These are phyloP conservation scores for Blastocystis sp. DNA, from an alignment of 352 stramenopile species.

Conservation along the genomic window DNA sequence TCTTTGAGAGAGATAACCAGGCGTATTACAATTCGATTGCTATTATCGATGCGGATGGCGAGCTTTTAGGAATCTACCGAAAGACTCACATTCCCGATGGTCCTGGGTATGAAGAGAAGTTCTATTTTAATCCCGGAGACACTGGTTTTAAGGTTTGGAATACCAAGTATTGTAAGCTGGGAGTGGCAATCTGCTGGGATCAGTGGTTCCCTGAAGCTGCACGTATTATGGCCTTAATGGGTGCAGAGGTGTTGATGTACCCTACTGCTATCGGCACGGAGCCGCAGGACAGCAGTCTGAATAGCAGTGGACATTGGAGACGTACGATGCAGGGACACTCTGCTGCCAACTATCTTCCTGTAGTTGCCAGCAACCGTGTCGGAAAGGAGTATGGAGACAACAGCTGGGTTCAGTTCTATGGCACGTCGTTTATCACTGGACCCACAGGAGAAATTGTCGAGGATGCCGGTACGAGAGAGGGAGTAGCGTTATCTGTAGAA, in stretches of 20 bases:
- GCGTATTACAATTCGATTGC: slow-evolving; percentile 85
- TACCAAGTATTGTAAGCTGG: slow-evolving; percentile 78
- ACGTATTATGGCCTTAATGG: slow-evolving; percentile 76
- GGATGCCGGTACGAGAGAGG: slow-evolving; percentile 21
- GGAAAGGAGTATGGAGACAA: slow-evolving; percentile 68
- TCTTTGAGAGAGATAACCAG: slow-evolving; percentile 80
- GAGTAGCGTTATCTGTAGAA: slow-evolving; percentile 64
- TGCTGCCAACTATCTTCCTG: slow-evolving; percentile 76
- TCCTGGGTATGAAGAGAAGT: slow-evolving; percentile 73
- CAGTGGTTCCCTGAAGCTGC: slow-evolving; percentile 84
- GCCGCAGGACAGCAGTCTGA: slow-evolving; percentile 75
- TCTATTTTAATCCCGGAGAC: slow-evolving; percentile 82
- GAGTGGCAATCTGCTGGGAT: slow-evolving; percentile 80
- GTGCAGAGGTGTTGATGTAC: slow-evolving; percentile 75
- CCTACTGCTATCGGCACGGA: slow-evolving; percentile 66
- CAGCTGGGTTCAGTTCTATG: slow-evolving; percentile 73
- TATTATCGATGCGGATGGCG: slow-evolving; percentile 80
- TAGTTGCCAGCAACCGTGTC: slow-evolving; percentile 81
- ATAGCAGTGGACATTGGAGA: slow-evolving; percentile 80
- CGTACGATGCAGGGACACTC: slow-evolving; percentile 82
- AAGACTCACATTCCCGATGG: slow-evolving; percentile 84
- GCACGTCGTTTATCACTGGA: slow-evolving; percentile 81
- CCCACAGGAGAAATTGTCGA: slow-evolving; percentile 79
- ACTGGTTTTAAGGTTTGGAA: slow-evolving; percentile 80
- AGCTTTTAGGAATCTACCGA: slow-evolving; percentile 74